Evolutionary conservation across 2,329 filamentous ascomycete species (phyloP).

Genomic region (Penicillium sp.): DNA sequence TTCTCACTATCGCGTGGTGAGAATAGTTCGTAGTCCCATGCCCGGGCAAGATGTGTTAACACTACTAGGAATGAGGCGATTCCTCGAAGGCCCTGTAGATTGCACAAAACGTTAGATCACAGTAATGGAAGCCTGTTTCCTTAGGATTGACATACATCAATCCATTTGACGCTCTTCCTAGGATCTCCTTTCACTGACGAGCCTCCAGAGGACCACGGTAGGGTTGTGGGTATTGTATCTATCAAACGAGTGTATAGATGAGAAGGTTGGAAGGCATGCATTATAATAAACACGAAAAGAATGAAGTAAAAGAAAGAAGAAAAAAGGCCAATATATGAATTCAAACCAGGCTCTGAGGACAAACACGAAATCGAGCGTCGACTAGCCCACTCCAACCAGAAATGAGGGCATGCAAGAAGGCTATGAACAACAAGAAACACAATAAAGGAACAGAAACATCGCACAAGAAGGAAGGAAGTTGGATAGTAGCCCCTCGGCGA

Average conservation of each 20-base stretch:
- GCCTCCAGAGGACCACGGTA: constrained; percentile 7
- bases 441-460: neutral
- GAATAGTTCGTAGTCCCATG: constrained; percentile 54
- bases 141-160: constrained; percentile 52
- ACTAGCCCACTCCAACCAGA: neutral
- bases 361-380: neutral
- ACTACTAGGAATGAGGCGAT: constrained; percentile 56
- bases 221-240: constrained; percentile 17
- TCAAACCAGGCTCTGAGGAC: neutral
- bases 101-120: neutral
- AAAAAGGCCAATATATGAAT: neutral
- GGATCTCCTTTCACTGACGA: constrained; percentile 33
- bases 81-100: constrained; percentile 50
- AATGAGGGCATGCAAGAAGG: neutral
- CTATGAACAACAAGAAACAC: neutral
- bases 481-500: neutral
- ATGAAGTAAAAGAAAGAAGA: neutral
- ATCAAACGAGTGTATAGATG: constrained; percentile 21
- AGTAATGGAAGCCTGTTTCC: neutral
- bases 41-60: constrained; percentile 53
- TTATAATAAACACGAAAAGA: neutral
- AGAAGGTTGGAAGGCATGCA: constrained; percentile 4
- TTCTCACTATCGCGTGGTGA: constrained; percentile 48
- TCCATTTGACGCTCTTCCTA: constrained; percentile 55
- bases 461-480: neutral